phyloP scores from a whole-genome alignment of 2,329 filamentous ascomycete genomes.

The Trichoderma afroharzianum region DNA sequence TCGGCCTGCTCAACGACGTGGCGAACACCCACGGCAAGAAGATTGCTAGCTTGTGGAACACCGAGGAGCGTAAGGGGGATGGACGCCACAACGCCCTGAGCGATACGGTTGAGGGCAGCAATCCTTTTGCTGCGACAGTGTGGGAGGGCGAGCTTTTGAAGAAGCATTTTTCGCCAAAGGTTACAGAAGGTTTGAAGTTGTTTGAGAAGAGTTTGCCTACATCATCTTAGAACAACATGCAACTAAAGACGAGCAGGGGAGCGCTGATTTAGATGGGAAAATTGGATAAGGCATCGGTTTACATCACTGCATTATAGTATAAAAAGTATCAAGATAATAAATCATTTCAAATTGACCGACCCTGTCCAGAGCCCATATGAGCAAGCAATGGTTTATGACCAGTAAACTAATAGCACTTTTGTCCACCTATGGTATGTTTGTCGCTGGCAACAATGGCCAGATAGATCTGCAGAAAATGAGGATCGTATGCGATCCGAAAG shows the following conservation, averaged over 20 bases:
- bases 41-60: slow-evolving; percentile 84
- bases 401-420: neutral
- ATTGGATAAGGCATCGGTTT: neutral
- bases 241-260: neutral
- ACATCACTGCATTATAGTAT: neutral
- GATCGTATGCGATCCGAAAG: neutral
- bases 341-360: neutral
- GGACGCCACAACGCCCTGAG: slow-evolving; percentile 75
- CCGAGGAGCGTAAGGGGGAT: slow-evolving; percentile 88
- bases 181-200: slow-evolving; percentile 68
- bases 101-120: slow-evolving; percentile 75
- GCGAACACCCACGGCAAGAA: slow-evolving; percentile 78
- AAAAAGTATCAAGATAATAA: neutral
- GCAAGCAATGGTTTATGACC: neutral
- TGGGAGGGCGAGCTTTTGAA: slow-evolving; percentile 91
- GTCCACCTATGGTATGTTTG: neutral
- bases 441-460: neutral
- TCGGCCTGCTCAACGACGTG: slow-evolving; percentile 74
- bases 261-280: slow-evolving; percentile 1
- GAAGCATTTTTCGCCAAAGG: slow-evolving; percentile 80
- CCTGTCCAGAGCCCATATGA: neutral
- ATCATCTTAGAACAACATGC: slow-evolving; percentile 21
- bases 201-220: slow-evolving; percentile 62
- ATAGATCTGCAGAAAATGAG: neutral
- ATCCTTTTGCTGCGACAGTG: slow-evolving; percentile 83